These are phyloP conservation scores for Laguncularia racemosa DNA, from an alignment of 345 rosid species.

Conservation along the genomic window DNA sequence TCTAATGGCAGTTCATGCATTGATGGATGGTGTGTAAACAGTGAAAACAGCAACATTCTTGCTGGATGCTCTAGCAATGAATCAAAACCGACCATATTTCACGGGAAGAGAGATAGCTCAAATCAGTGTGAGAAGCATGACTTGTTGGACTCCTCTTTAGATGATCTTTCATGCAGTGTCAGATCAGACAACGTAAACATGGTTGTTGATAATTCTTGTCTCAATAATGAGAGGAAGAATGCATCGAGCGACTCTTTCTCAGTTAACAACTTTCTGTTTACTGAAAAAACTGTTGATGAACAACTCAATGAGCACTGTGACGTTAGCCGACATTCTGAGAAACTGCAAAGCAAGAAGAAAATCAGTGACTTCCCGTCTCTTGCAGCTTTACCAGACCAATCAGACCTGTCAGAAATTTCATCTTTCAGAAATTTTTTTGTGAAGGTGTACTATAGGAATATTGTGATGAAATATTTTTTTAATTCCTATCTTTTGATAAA, in stretches of 20 bases:
- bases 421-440: not conserved
- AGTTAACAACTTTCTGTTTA: conserved; percentile 1
- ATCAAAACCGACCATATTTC: not conserved
- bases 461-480: not conserved
- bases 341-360: too few relatives aligned
- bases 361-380: too few relatives aligned
- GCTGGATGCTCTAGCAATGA: not conserved
- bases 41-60: not conserved
- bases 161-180: conserved; percentile 3
- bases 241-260: conserved; percentile 3
- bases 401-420: not conserved
- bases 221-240: not conserved
- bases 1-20: not conserved
- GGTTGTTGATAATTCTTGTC: not conserved
- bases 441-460: not conserved
- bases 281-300: not conserved
- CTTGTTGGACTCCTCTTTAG: not conserved
- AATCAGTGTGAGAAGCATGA: not conserved
- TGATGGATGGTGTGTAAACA: not conserved
- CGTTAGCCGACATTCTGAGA: too few relatives aligned
- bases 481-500: not conserved
- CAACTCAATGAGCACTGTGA: not conserved
- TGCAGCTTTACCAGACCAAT: too few relatives aligned
- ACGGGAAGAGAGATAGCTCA: not conserved
- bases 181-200: not conserved